These are phyloP conservation scores for Cordyceps militaris DNA, from an alignment of 2,329 filamentous ascomycete genomes.

Conservation along the genomic window DNA sequence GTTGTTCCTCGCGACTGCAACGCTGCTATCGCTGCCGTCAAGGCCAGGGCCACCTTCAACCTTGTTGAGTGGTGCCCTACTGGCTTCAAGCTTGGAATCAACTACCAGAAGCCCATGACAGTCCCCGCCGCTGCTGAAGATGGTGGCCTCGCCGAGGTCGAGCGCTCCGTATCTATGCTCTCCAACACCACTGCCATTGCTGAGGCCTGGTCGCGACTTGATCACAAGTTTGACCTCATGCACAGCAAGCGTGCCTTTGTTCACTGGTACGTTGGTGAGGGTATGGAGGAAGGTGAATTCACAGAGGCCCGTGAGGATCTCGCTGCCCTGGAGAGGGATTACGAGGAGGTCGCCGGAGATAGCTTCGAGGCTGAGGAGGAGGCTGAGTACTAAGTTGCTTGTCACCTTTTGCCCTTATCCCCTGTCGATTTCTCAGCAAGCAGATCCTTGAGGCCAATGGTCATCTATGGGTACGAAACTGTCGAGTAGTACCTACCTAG, in stretches of 20 bases:
- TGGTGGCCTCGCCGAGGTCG: constrained; percentile 54
- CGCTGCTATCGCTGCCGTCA: constrained; percentile 58
- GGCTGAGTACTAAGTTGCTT: constrained; percentile 65
- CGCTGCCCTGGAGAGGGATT: constrained; percentile 78
- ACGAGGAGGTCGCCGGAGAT: constrained; percentile 76
- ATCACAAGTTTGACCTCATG: constrained; percentile 73
- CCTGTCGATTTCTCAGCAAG: not conserved
- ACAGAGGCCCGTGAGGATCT: constrained; percentile 81
- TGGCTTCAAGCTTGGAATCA: constrained; percentile 70
- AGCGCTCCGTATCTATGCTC: constrained; percentile 62
- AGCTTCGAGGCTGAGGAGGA: constrained; percentile 57
- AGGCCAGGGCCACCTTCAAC: constrained; percentile 67
- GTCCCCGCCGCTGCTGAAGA: constrained; percentile 48
- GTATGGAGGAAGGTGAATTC: constrained; percentile 91
- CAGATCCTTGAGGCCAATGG: not conserved
- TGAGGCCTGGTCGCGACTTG: constrained; percentile 65
- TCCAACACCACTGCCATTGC: constrained; percentile 70
- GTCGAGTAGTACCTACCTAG: no score
- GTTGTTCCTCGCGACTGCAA: constrained; percentile 65
- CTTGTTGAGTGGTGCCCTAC: constrained; percentile 70
- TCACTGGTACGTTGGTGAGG: constrained; percentile 79
- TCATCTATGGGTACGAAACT: not conserved
- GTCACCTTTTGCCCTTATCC: not conserved
- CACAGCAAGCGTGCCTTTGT: constrained; percentile 72
- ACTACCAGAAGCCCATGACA: constrained; percentile 61